Base-by-base conservation (phyloP, 257 asterid genomes). In the Petunia secreta region DNA sequence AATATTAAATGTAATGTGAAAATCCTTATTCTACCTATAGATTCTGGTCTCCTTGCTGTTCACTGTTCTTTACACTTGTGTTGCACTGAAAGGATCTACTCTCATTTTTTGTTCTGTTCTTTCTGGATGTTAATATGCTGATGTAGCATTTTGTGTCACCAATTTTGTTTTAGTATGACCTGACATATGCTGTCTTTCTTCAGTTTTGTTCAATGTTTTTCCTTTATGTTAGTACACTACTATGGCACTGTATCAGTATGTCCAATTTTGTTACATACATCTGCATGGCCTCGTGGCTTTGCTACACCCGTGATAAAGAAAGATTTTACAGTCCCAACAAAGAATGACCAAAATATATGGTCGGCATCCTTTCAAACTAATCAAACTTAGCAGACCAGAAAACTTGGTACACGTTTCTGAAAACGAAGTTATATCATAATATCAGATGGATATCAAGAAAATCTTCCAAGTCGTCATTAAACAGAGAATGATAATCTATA, bases 41-140 rank as follows among this genome's bases (percentile, higher is more conserved):
- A 67, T 15, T 36, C 75, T 41, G 75, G 54, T 41, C 25, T 66
- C 15, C 75, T 41, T 41, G 15, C 39, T n/a, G 54, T 41, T 67
- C 75, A 41, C 54, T 15, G 53, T 67, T 67, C 37, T 41, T 41
- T 7, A 41, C 37, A n/a, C 15, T 67, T 41, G 6, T 41, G 54
- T 67, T 67, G 54, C 75, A 41, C 37, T 7, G 54, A 15, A 41
- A 10, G 6, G 41, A 6, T 40, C 6, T 66, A 67, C 37, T 16
- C 38, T 67, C 39, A 6, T 41, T 25, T 67, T 67, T 15, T 67
- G 54, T 67, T 41, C 75, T 15, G 54, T 41, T 67, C 75, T 66
- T 66, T 66, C 15, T 66, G 15, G 54, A 41, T 41, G 38, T 41
- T 66, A 41, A 66, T 15, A 66, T 11, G 1, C 48, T 66, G 38